Evolutionary conservation across 164 flowering plant species (phyloP).

Genomic region (Macadamia tetraphylla): DNA sequence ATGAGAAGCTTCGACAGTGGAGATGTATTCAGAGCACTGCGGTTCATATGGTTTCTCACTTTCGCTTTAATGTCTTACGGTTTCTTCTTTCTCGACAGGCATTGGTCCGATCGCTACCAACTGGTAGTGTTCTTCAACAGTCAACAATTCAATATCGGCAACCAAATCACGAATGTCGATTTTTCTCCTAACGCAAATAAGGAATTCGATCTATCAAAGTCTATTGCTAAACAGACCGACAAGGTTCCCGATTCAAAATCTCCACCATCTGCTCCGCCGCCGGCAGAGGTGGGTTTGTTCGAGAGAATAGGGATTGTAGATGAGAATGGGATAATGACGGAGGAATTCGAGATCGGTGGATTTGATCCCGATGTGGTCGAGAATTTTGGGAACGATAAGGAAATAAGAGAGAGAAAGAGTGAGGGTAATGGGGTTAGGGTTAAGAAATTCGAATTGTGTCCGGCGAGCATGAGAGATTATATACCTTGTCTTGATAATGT

Average conservation of each 20-base stretch:
- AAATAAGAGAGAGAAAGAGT: conserved; percentile 10
- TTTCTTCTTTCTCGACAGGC: conserved; percentile 73
- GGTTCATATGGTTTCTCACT: conserved; percentile 37
- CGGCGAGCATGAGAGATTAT: conserved; percentile 59
- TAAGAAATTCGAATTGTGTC: conserved; percentile 48
- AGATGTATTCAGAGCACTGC: conserved; percentile 30
- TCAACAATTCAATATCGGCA: conserved; percentile 11
- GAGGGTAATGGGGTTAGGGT: conserved; percentile 28
- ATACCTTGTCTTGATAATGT: conserved; percentile 75
- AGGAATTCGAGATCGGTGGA: conserved; percentile 76
- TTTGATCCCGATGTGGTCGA: conserved; percentile 60
- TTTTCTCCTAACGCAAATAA: conserved; percentile 47
- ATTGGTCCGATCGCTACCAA: conserved; percentile 56
- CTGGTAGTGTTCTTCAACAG: conserved; percentile 55
- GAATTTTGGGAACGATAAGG: conserved; percentile 44
- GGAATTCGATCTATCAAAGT: conserved; percentile 21
- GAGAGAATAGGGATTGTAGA: conserved; percentile 68
- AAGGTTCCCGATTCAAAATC: background rate
- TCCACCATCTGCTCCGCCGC: conserved; percentile 37
- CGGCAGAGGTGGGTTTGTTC: conserved; percentile 11
- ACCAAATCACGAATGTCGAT: conserved; percentile 18
- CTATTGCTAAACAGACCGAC: conserved; percentile 17
- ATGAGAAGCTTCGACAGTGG: conserved; percentile 32
- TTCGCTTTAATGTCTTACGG: conserved; percentile 36
- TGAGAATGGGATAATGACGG: conserved; percentile 78